phyloP scores from a whole-genome alignment of 306 rosid species.

The Castanospermum australe region DNA sequence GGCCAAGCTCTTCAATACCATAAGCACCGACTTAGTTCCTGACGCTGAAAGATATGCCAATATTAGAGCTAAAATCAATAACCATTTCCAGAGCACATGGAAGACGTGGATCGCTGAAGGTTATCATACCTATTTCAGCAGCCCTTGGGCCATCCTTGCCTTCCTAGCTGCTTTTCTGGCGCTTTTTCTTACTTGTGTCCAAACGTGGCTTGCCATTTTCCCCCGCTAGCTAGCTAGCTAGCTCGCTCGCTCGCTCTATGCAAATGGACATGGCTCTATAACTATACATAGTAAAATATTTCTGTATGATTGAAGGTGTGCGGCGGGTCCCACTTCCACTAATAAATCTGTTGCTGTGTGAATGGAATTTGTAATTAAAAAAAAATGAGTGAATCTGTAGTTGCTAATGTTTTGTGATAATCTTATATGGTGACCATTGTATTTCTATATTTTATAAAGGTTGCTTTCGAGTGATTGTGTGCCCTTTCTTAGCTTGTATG shows the following conservation, averaged over 20 bases:
- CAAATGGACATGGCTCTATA: too few species aligned
- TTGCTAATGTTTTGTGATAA: too few species aligned
- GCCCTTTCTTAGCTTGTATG: background rate
- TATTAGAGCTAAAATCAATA: background rate
- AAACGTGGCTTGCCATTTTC: background rate
- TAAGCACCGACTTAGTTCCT: conserved; percentile 24
- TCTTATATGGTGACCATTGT: too few species aligned
- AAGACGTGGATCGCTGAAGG: conserved; percentile 30
- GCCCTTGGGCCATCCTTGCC: conserved; percentile 30
- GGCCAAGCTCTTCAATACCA: conserved; percentile 23
- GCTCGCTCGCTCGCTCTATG: too few species aligned
- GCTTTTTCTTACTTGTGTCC: background rate
- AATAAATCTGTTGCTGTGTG: background rate
- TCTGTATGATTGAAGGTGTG: too few species aligned
- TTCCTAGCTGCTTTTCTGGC: background rate
- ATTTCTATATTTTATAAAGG: too few species aligned
- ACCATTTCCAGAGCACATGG: background rate
- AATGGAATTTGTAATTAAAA: too few species aligned
- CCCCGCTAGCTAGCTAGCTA: too few species aligned
- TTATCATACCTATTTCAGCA: conserved; percentile 21
- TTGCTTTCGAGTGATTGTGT: background rate
- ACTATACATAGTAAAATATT: too few species aligned
- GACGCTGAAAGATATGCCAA: background rate
- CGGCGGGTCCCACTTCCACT: too few species aligned
- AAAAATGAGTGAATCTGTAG: background rate